phyloP scores from a whole-genome alignment of 2,329 filamentous ascomycete species.

The Fusarium citri region DNA sequence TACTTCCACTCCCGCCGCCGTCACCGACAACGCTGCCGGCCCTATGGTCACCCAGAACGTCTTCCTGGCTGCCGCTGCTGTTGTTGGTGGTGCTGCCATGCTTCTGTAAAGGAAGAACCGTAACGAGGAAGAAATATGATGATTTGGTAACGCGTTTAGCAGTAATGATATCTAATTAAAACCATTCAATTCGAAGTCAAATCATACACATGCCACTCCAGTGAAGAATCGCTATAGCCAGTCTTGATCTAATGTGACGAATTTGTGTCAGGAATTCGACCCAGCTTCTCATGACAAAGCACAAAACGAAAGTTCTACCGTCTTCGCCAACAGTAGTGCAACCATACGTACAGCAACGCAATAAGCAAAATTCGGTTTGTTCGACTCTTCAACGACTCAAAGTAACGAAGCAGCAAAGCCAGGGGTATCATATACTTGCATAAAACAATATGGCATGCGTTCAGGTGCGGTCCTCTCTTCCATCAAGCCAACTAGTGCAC shows the following conservation, averaged over 20 bases:
- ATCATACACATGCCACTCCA: neutral
- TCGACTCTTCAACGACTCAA: neutral
- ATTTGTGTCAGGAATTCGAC: neutral
- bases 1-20: slow-evolving; percentile 33
- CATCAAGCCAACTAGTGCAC: slow-evolving; percentile 65
- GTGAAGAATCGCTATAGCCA: neutral
- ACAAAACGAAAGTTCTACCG: neutral
- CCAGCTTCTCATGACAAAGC: neutral
- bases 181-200: slow-evolving; percentile 3
- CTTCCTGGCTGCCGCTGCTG: slow-evolving; percentile 51
- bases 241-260: neutral
- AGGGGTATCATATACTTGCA: slow-evolving; percentile 22
- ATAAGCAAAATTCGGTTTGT: neutral
- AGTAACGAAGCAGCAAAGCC: neutral
- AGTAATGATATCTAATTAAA: slow-evolving; percentile 16
- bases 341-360: neutral
- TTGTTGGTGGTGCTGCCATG: slow-evolving; percentile 51
- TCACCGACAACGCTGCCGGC: slow-evolving; percentile 47
- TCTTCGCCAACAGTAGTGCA: neutral
- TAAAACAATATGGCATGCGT: neutral
- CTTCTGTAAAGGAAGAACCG: slow-evolving; percentile 44
- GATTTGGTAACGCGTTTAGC: slow-evolving; percentile 7
- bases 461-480: slow-evolving; percentile 56
- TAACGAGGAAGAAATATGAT: neutral
- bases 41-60: slow-evolving; percentile 52